Conservation (phyloP, 2,329 filamentous ascomycete species). For the Talaromyces sp. region DNA sequence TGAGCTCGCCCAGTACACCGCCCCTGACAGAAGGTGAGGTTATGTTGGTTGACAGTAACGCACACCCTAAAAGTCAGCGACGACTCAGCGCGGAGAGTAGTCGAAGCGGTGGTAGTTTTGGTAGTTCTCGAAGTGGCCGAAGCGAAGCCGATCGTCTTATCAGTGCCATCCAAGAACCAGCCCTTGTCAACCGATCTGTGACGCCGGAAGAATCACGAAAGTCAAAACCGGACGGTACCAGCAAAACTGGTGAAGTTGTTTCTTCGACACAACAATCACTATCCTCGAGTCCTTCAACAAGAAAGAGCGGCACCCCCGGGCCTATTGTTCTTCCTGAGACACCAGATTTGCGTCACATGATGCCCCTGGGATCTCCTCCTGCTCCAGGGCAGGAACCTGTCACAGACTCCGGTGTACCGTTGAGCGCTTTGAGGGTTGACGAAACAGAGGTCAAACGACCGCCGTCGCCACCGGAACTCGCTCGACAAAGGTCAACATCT, state of each 20-base stretch:
- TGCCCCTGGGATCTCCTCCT: slow-evolving; percentile 19
- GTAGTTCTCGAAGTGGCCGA: slow-evolving; percentile 31
- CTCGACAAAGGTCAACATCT: slow-evolving; percentile 6
- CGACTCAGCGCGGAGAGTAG: slow-evolving; percentile 25
- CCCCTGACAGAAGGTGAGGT: slow-evolving; percentile 33
- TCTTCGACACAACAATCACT: background rate
- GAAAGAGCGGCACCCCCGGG: background rate
- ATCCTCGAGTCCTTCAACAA: background rate
- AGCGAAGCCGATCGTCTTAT: slow-evolving; percentile 41
- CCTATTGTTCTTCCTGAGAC: background rate
- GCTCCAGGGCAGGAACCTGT: slow-evolving; percentile 26
- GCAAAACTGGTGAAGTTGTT: background rate
- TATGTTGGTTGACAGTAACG: slow-evolving; percentile 30
- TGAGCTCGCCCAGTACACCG: slow-evolving; percentile 25
- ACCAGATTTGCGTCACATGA: slow-evolving; percentile 17
- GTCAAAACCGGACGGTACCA: background rate
- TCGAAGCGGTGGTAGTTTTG: slow-evolving; percentile 29
- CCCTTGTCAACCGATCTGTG: slow-evolving; percentile 16
- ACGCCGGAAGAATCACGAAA: slow-evolving; percentile 1
- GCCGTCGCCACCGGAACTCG: background rate
- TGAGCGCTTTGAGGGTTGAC: slow-evolving; percentile 28
- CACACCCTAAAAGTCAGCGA: slow-evolving; percentile 16
- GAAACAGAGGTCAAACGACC: slow-evolving; percentile 19
- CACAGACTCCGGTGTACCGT: slow-evolving; percentile 31
- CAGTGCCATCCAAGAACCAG: slow-evolving; percentile 38